Evolutionary conservation across 768 basidiomycete genomes (phyloP), one percentile per base, ranked within the genome.

Genomic region (Tricholoma bakamatsutake): DNA sequence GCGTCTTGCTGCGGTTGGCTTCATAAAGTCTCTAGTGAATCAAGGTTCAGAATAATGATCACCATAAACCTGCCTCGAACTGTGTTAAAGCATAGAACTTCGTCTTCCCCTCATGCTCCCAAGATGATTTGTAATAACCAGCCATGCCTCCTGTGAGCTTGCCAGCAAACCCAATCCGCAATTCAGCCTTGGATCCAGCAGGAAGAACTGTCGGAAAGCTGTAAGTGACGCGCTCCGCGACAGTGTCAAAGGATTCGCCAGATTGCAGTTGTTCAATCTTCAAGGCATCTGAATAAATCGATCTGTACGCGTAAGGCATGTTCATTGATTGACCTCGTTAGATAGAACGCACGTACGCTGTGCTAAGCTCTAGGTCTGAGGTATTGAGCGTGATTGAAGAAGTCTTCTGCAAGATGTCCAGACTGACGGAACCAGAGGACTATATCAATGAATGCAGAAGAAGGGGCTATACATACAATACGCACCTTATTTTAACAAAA

Each of bases 1-100:
- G 40, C 82, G 79, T 50, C 94, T 77, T 8, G 95, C 94, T 57
- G 85, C 85, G 39, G 90, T 96, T 37, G 94, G 85, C 87, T 96
- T 60, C 13, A 33, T 31, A 37, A 45, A 45, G 31, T 42, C 40
- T 52, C 28, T 45, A 47, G 50, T 50, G 58, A 54, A 27, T 27
- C 46, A 17, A 54, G 1, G 42, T n/a, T 52, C 39, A 28, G 37
- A 42, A 10, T 42, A n/a, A 37, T 47, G 24, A 24, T 35, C 13
- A 17, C 30, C 30, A 51, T 47, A 8, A 15, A 55, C 65, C 40
- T 56, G 84, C 88, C 76, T 88, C 92, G 61, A 94, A 96, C 71
- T 98, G 95, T 34, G 96, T 97, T 52, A 98, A 74, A 28, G 87
- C 79, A 66, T 90, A 89, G 57, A 80, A 74, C 64, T 81, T 81